Evolutionary conservation across 257 asterid species (phyloP), one percentile per base, ranked within the genome.

Genomic region (Forsythia suspensa): DNA sequence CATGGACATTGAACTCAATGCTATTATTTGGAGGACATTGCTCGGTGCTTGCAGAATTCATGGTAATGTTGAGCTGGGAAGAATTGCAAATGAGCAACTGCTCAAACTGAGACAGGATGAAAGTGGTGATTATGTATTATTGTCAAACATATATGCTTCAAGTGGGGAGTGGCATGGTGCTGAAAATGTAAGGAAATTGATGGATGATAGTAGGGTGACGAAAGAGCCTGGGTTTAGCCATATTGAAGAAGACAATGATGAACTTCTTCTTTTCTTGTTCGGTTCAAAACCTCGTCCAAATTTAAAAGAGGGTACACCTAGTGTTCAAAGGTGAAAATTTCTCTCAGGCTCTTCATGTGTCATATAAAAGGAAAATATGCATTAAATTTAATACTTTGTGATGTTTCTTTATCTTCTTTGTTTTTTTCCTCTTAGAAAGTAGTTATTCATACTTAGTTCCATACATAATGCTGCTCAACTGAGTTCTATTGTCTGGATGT

Each of bases 21-120:
- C 90, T 42, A 82, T 90, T 72, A 82, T 92, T 43, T 92, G 97
- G 97, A 87, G 97, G 81, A 90, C 94, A 55, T 71, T 92, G 42
- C 92, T 90, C 48, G 93, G 93, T 39, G 96, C 94, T 78, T 89
- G 94, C 80, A 86, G 85, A 71, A 76, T 89, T 75, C 96, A 92
- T 84, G 84, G 89, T 74, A 86, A 92, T 78, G 92, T 88, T 20
- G 91, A 92, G 82, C 81, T 88, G n/a, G 97, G 96, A 44, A 85
- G 85, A 87, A 82, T 40, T 57, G 96, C 92, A 61, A 88, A 84
- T 11, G 89, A 83, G 76, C 84, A 80, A 61, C 83, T 90, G 73
- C 88, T 87, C 42, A 82, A 85, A 76, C 38, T 89, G 80, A 81
- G 93, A 78, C 71, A 78, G 46, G 87, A 88, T 40, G 88, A 83